Evolutionary conservation across 768 basidiomycete genomes (phyloP).

Genomic region (Saitozyma sp.): DNA sequence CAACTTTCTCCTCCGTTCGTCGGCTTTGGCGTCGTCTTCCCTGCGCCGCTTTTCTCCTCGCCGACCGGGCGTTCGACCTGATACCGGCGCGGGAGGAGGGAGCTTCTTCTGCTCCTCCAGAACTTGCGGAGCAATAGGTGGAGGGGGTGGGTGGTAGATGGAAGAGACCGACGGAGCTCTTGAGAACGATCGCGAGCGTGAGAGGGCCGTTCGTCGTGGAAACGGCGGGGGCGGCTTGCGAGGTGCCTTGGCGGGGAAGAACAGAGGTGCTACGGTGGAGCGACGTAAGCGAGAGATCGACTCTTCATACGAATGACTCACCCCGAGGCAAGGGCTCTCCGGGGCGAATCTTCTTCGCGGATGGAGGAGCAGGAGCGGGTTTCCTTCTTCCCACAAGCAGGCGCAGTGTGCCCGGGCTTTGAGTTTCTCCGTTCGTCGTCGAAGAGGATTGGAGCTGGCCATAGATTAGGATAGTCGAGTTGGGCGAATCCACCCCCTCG

Average conservation of each 20-base stretch:
- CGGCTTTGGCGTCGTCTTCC: slow-evolving; percentile 13
- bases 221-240: slow-evolving; percentile 35
- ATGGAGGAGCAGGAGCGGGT: slow-evolving; percentile 25
- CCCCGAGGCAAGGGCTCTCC: slow-evolving; percentile 51
- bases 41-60: slow-evolving; percentile 47
- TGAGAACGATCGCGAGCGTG: slow-evolving; percentile 24
- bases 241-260: slow-evolving; percentile 34
- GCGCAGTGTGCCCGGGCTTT: slow-evolving; percentile 12
- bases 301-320: slow-evolving; percentile 9
- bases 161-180: slow-evolving; percentile 29
- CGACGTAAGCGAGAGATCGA: too few relatives aligned
- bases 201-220: slow-evolving; percentile 15
- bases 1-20: slow-evolving; percentile 27
- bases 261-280: slow-evolving; percentile 27
- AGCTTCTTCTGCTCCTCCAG: neutral
- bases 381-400: slow-evolving; percentile 36
- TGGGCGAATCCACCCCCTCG: slow-evolving; percentile 39
- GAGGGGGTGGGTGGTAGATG: slow-evolving; percentile 34
- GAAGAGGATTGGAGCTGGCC: slow-evolving; percentile 34
- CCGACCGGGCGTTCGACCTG: slow-evolving; percentile 41
- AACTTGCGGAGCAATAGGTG: slow-evolving; percentile 12
- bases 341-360: slow-evolving; percentile 33
- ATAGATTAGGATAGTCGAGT: slow-evolving; percentile 54
- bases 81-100: slow-evolving; percentile 20
- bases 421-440: slow-evolving; percentile 1